These are phyloP conservation scores for Cryptococcus sp. DNA, from an alignment of 1,284 basidiomycete genomes.

Conservation along the genomic window DNA sequence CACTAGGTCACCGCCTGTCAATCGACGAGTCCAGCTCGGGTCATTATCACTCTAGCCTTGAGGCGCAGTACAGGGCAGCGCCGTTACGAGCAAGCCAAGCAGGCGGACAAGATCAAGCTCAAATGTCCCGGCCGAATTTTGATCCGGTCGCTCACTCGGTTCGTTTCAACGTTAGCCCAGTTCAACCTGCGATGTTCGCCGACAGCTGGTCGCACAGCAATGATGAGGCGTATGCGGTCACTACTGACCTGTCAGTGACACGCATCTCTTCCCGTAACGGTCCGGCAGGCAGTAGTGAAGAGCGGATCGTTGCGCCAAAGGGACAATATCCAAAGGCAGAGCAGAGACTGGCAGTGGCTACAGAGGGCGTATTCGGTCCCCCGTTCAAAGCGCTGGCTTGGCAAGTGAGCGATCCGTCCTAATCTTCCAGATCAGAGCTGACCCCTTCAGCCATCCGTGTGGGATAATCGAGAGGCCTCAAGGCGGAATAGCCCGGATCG, in stretches of 20 bases:
- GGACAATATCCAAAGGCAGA: conserved; percentile 25
- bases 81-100: too few relatives aligned
- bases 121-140: too few relatives aligned
- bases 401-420: conserved; percentile 19
- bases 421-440: not conserved
- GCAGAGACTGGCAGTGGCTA: conserved; percentile 26
- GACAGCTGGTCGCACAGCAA: conserved; percentile 10
- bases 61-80: too few relatives aligned
- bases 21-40: too few relatives aligned
- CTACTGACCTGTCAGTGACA: conserved; percentile 7
- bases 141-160: conserved; percentile 14
- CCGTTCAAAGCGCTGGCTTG: conserved; percentile 39
- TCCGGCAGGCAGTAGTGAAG: too few relatives aligned
- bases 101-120: too few relatives aligned
- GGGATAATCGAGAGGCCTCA: conserved; percentile 36
- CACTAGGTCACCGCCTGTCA: conserved; percentile 24
- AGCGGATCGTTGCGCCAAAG: too few relatives aligned
- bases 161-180: conserved; percentile 14
- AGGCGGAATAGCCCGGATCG: conserved; percentile 25
- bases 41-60: too few relatives aligned
- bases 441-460: conserved; percentile 22
- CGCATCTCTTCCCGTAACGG: too few relatives aligned
- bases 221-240: conserved; percentile 1
- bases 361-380: conserved; percentile 28
- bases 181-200: conserved; percentile 8